Evolutionary conservation across 2,329 filamentous ascomycete species (phyloP), one percentile per base, ranked within the genome.

Genomic region (Zalaria obscura): DNA sequence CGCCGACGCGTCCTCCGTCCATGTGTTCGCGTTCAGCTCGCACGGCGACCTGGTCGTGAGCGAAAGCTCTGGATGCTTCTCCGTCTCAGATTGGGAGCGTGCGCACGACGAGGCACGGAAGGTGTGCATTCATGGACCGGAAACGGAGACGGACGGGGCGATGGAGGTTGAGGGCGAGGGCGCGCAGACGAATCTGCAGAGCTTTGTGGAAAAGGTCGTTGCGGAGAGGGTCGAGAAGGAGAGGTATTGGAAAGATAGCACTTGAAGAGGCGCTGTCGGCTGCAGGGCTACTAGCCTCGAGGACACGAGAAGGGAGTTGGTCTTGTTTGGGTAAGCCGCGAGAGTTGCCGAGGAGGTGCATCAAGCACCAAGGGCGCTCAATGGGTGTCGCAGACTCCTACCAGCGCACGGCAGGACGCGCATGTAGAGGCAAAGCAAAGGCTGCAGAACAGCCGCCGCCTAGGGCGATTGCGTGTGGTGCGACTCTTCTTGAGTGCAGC

Each of bases 1-100:
- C 36, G 68, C 76, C 48, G 63, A 65, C 36, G 79, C 82, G 7
- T 69, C 66, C 42, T 93, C 86, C 4, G 64, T 84, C 25, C 89
- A 95, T 57, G 84, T 83, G n/a, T 70, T 95, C 44, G 81, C 78
- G 4, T 93, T 91, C 57, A 80, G 80, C n/a, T 78, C 79, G 1
- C 68, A 76, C 40, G 75, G 80, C 5, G 77, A 84, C 45, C 65
- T 93, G 40, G 63, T 95, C 25, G 62, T 94, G 35, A 78, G 75
- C 29, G 83, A 94, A 62, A 93, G 86, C 53, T 78, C 89, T 52
- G 89, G 89, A 1, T 63, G 65, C 3, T 96, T 95, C 56, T 75
- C 76, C 37, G 68, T 83, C 49, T 70, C 76, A 9, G 78, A 81
- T 48, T 95, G 88, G 86, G 75, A 86, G 42, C 65, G 70, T 35